Evolutionary conservation across 2,329 filamentous ascomycete species (phyloP).

Genomic region (Colletotrichum zoysiae): DNA sequence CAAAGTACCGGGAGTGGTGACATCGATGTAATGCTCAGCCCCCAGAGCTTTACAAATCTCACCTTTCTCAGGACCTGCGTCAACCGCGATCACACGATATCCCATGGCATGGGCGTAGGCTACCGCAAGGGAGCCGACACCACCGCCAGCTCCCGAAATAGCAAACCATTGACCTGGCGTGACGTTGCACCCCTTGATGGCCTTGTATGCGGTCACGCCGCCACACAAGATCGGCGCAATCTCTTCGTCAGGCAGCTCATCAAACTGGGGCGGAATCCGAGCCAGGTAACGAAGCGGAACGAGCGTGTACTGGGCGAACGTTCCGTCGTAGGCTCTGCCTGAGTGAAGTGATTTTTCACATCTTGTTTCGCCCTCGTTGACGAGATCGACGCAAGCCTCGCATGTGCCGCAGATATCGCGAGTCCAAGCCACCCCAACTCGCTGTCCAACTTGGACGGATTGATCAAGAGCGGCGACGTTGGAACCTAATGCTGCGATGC

Average conservation of each 20-base stretch:
- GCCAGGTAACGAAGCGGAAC: slow-evolving; percentile 52
- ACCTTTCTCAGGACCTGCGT: slow-evolving; percentile 50
- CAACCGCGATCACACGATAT: slow-evolving; percentile 54
- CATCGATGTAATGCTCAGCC: slow-evolving; percentile 55
- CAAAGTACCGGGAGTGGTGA: slow-evolving; percentile 43
- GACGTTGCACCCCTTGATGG: slow-evolving; percentile 50
- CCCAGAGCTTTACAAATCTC: slow-evolving; percentile 49
- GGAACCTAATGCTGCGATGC: slow-evolving; percentile 53
- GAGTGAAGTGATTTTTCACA: slow-evolving; percentile 52
- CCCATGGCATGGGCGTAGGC: slow-evolving; percentile 58
- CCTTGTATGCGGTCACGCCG: slow-evolving; percentile 59
- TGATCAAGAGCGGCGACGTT: slow-evolving; percentile 47
- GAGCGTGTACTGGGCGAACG: slow-evolving; percentile 55
- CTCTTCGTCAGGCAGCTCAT: slow-evolving; percentile 49
- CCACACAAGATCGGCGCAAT: slow-evolving; percentile 58
- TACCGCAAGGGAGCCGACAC: slow-evolving; percentile 55
- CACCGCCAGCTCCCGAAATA: slow-evolving; percentile 55
- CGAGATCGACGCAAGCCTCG: slow-evolving; percentile 47
- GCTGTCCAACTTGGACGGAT: slow-evolving; percentile 48
- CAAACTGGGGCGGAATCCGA: slow-evolving; percentile 47
- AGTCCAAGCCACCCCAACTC: slow-evolving; percentile 56
- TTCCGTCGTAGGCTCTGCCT: slow-evolving; percentile 52
- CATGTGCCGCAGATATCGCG: slow-evolving; percentile 53
- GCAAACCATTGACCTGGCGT: slow-evolving; percentile 53
- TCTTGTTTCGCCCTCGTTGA: slow-evolving; percentile 52